A percentile compares a stretch with the other conserved stretches of the same genome.
Conservation (phyloP, 257 asterid genomes). For the Lantana camara region DNA sequence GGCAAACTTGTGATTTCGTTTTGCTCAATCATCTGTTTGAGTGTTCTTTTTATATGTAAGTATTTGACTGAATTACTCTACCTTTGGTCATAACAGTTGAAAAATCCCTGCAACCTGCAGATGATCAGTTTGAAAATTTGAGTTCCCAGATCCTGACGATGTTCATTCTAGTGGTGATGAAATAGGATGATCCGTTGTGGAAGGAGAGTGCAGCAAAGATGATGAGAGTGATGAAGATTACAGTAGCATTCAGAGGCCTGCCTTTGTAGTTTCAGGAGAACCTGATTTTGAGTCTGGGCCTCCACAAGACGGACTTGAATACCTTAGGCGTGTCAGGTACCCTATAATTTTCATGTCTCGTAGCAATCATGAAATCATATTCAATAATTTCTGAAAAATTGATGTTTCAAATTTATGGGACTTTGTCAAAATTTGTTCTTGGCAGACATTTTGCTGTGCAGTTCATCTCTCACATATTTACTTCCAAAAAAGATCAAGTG, state of each 20-base stretch:
- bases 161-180: constrained; percentile 36
- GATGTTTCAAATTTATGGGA: neutral
- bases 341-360: constrained; percentile 20
- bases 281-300: constrained; percentile 97
- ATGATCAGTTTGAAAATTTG: constrained; percentile 27
- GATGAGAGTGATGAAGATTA: constrained; percentile 86
- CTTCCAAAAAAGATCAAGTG: no score
- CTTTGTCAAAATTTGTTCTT: no score
- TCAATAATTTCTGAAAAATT: neutral
- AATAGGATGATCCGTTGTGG: constrained; percentile 39
- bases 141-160: constrained; percentile 38
- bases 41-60: neutral
- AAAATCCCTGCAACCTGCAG: constrained; percentile 34
- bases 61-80: constrained; percentile 24
- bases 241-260: constrained; percentile 77
- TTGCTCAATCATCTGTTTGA: constrained; percentile 17
- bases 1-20: constrained; percentile 8
- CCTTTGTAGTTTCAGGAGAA: constrained; percentile 76
- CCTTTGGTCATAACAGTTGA: constrained; percentile 41
- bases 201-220: constrained; percentile 47
- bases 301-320: constrained; percentile 93
- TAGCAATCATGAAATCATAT: neutral
- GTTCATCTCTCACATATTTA: no score
- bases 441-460: neutral
- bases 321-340: constrained; percentile 96